phyloP scores from a whole-genome alignment of 2,329 filamentous ascomycete genomes.

The Coniochaeta hoffmannii region DNA sequence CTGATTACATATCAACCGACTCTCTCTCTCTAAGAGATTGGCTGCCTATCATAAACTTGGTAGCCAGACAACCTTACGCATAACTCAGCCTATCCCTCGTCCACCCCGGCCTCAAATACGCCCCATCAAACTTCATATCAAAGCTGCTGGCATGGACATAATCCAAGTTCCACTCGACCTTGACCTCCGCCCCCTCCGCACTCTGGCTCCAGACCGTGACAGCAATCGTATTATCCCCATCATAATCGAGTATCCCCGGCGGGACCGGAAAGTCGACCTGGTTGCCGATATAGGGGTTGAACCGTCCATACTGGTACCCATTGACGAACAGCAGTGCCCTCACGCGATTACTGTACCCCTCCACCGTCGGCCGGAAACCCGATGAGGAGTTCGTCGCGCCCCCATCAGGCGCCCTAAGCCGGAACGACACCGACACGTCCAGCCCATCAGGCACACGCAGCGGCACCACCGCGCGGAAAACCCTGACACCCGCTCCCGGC shows the following conservation, averaged over 20 bases:
- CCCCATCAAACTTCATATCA: slow-evolving; percentile 38
- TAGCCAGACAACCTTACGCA: slow-evolving; percentile 14
- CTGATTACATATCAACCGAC: too few species aligned
- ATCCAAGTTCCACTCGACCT: slow-evolving; percentile 43
- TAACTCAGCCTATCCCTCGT: slow-evolving; percentile 27
- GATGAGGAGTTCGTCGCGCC: slow-evolving; percentile 8
- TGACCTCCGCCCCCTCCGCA: slow-evolving; percentile 40
- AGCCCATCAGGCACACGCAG: slow-evolving; percentile 42
- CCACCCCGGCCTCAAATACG: slow-evolving; percentile 45
- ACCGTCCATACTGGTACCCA: slow-evolving; percentile 56
- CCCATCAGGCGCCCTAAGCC: slow-evolving; percentile 36
- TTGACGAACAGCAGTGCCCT: slow-evolving; percentile 55
- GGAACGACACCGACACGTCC: slow-evolving; percentile 50
- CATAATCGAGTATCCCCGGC: slow-evolving; percentile 49
- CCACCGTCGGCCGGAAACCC: background rate
- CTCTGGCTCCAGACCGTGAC: slow-evolving; percentile 54
- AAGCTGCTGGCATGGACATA: slow-evolving; percentile 47
- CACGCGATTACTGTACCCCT: slow-evolving; percentile 26
- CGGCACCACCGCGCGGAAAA: slow-evolving; percentile 46
- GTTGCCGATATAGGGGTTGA: slow-evolving; percentile 52
- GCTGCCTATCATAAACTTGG: too few species aligned
- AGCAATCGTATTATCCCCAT: slow-evolving; percentile 49
- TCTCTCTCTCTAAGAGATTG: too few species aligned
- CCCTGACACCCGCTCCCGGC: slow-evolving; percentile 41
- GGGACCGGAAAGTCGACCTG: slow-evolving; percentile 54